Percentiles rank a stretch among this genome's conserved stretches.
phyloP scores from a whole-genome alignment of 2,329 filamentous ascomycete genomes.

The Helminthosporium solani region DNA sequence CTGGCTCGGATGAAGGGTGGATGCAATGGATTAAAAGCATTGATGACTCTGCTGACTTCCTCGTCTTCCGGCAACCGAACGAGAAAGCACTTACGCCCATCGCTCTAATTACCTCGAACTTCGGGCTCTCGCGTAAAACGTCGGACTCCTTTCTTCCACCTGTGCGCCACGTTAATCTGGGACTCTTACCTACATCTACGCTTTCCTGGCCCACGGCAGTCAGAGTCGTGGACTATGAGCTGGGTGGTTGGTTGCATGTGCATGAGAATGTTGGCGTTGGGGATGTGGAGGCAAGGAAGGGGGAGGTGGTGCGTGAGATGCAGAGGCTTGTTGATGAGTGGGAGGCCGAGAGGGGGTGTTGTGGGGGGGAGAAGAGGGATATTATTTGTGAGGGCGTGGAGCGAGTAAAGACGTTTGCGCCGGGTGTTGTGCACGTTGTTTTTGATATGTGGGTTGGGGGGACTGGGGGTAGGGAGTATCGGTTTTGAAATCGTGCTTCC shows the following conservation, averaged over 20 bases:
- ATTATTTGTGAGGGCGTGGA: conserved; percentile 52
- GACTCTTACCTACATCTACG: conserved; percentile 56
- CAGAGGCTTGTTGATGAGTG: conserved; percentile 39
- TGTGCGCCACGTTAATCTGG: conserved; percentile 60
- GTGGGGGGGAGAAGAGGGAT: conserved; percentile 1
- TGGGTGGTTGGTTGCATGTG: conserved; percentile 59
- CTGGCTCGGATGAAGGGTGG: conserved; percentile 5
- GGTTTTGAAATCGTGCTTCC: too few species aligned
- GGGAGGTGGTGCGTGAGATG: conserved; percentile 46
- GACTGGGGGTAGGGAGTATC: too few species aligned
- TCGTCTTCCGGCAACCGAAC: conserved; percentile 47
- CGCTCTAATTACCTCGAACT: neutral
- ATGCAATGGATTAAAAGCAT: neutral
- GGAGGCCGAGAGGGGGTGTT: conserved; percentile 1
- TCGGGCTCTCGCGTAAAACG: neutral
- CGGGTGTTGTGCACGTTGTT: conserved; percentile 63
- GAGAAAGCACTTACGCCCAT: conserved; percentile 24
- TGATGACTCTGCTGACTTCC: conserved; percentile 23
- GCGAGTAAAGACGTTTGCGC: conserved; percentile 61
- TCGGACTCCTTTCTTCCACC: conserved; percentile 38
- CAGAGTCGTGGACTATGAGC: conserved; percentile 45
- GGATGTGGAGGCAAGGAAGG: conserved; percentile 25
- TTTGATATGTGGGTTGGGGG: conserved; percentile 51
- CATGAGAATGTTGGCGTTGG: conserved; percentile 59
- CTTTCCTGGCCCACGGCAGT: conserved; percentile 54